Percentiles rank a stretch among this genome's conserved stretches.
Evolutionary conservation across 768 basidiomycete genomes (phyloP).

Genomic region (Russula vinacea): DNA sequence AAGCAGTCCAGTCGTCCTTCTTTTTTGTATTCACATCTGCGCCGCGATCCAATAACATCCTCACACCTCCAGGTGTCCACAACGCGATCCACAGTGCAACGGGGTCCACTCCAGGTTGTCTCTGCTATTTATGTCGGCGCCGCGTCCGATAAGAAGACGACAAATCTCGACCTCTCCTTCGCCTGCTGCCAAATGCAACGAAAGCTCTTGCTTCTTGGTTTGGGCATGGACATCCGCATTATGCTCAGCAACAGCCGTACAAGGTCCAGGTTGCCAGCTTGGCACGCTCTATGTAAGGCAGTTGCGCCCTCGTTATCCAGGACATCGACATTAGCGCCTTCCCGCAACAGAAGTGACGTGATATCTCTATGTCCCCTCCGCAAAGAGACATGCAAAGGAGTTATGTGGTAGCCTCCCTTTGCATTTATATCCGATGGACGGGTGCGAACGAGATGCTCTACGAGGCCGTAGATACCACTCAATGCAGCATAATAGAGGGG

Average conservation of each 20-base stretch:
- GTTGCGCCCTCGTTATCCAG: neutral
- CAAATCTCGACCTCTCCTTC: neutral
- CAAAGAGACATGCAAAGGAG: neutral
- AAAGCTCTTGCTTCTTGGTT: neutral
- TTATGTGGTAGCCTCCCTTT: neutral
- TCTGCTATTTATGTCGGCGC: neutral
- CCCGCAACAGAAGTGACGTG: neutral
- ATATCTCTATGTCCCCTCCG: neutral
- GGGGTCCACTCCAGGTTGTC: neutral
- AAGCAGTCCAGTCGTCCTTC: slow-evolving; percentile 9
- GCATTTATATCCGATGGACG: neutral
- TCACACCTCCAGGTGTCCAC: neutral
- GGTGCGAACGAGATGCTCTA: neutral
- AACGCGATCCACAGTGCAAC: neutral
- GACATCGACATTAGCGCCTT: neutral
- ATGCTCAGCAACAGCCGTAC: neutral
- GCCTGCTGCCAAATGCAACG: neutral
- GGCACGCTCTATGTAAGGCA: slow-evolving; percentile 4
- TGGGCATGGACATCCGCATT: neutral
- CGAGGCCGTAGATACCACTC: neutral
- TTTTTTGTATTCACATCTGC: slow-evolving; percentile 1
- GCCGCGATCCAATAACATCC: slow-evolving; percentile 1
- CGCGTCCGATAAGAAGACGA: neutral
- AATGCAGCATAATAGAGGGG: slow-evolving; percentile 13
- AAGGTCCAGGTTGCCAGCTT: neutral